Percentiles rank a stretch among this genome's conserved stretches.
These are phyloP conservation scores for Scutellaria minor DNA, from an alignment of 257 asterid species.

Conservation along the genomic window DNA sequence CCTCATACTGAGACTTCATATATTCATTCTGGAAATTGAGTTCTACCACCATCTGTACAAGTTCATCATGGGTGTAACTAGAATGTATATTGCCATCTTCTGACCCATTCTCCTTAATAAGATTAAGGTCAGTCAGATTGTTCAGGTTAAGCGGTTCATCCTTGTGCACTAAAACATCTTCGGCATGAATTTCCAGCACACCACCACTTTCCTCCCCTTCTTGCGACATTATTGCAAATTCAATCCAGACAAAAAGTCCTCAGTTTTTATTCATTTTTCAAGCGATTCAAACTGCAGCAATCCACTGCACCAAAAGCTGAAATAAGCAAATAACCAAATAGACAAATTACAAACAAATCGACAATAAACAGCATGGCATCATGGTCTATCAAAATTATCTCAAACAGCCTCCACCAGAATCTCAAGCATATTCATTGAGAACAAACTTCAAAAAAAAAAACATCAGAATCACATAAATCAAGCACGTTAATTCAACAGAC, in stretches of 20 bases:
- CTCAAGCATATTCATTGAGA: background rate
- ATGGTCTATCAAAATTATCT: conserved; percentile 20
- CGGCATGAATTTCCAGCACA: conserved; percentile 44
- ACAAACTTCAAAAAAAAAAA: background rate
- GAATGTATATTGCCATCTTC: conserved; percentile 34
- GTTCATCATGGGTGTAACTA: conserved; percentile 57
- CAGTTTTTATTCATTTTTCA: conserved; percentile 8
- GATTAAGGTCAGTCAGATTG: conserved; percentile 38
- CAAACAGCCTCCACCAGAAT: conserved; percentile 7
- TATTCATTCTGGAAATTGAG: conserved; percentile 85
- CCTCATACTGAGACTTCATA: conserved; percentile 78
- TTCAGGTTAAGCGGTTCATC: conserved; percentile 46
- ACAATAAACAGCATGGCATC: conserved; percentile 35
- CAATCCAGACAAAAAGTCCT: conserved; percentile 24
- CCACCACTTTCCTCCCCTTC: conserved; percentile 52
- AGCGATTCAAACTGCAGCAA: conserved; percentile 23
- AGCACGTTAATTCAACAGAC: conserved; percentile 9
- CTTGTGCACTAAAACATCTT: conserved; percentile 43
- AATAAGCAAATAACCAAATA: conserved; percentile 12
- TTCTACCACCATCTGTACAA: conserved; percentile 73
- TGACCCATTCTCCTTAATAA: conserved; percentile 53
- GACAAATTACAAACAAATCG: conserved; percentile 18
- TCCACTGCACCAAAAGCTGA: conserved; percentile 34
- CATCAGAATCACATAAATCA: conserved; percentile 25
- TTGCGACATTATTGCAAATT: conserved; percentile 44